Evolutionary conservation across 164 flowering plant genomes (phyloP).

Genomic region (Magnolia officinalis): DNA sequence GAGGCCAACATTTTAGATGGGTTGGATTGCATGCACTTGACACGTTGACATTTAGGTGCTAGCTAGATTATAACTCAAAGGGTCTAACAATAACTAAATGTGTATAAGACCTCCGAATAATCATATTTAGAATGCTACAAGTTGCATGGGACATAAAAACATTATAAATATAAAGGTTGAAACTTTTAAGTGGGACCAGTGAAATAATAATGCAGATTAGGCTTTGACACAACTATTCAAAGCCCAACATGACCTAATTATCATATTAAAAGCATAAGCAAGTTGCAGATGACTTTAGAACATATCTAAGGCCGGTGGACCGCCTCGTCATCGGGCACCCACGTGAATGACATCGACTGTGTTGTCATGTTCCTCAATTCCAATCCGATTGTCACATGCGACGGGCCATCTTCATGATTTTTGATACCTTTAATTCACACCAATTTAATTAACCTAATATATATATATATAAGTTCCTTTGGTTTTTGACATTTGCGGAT

Average conservation of each 20-base stretch:
- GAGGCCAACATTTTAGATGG: too few species aligned
- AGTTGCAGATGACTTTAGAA: background rate
- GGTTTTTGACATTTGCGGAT: too few species aligned
- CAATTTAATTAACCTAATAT: background rate
- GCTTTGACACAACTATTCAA: background rate
- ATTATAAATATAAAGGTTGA: background rate
- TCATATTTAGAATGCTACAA: background rate
- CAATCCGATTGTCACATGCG: background rate
- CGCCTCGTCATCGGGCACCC: background rate
- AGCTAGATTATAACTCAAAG: too few species aligned
- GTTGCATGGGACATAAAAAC: background rate
- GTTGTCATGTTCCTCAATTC: background rate
- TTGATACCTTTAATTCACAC: background rate
- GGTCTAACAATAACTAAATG: too few species aligned
- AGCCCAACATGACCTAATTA: background rate
- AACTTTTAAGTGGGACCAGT: background rate
- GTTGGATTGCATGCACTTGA: too few species aligned
- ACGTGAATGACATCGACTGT: conserved; percentile 1
- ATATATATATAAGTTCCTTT: too few species aligned
- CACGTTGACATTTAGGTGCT: too few species aligned
- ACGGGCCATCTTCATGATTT: background rate
- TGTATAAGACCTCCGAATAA: too few species aligned
- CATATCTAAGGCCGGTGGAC: background rate
- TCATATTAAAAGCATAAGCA: background rate
- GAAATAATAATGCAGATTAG: background rate